Evolutionary conservation across 1,284 basidiomycete species (phyloP), one percentile per base, ranked within the genome.

Genomic region (Heterobasidion irregulare): DNA sequence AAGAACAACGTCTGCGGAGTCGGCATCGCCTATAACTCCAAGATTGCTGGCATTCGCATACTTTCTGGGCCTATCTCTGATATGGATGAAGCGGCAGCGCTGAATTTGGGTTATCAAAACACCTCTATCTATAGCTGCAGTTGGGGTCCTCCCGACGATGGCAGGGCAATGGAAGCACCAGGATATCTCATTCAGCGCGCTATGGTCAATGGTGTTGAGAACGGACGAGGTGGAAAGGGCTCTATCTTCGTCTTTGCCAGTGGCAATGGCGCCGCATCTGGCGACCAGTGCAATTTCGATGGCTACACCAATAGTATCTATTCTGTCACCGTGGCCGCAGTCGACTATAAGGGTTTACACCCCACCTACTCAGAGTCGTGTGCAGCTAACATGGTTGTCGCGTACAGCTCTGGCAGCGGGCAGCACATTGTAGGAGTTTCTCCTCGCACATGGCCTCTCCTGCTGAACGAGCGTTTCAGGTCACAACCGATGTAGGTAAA

Each of bases 231-330:
- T 46, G 94, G 95, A 19, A 94, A 92, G 65, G 97, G 97, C 2
- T 94, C 89, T 46, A 77, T 99, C 60, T 99, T 92, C 65, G 97
- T 99, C 41, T 99, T 99, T 69, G 97, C 97, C 1, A 95, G 94
- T 57, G 97, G 97, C 1, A 99, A 99, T 67, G 97, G 97, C 19
- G 97, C 93, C 26, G 82, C 83, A 2, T 79, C 80, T 53, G 92
- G 90, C 35, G 97, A 99, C 68, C 97, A 99, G 72, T 99, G 97
- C 76, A 99, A 99, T 71, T 99, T 99, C 68, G 97, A 99, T 64
- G 97, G 97, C 6, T 99, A 99, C 70, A 99, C 97, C 36, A 99
- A 99, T 68, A 93, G 89, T 62, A 97, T 98, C 61, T 98, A 94
- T 72, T 94, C 90, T 6, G 86, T 99, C 54, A 99, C 97, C 0